Evolutionary conservation across 2,329 filamentous ascomycete genomes (phyloP), one percentile per base, ranked within the genome.

Genomic region (Aspergillus sp.): DNA sequence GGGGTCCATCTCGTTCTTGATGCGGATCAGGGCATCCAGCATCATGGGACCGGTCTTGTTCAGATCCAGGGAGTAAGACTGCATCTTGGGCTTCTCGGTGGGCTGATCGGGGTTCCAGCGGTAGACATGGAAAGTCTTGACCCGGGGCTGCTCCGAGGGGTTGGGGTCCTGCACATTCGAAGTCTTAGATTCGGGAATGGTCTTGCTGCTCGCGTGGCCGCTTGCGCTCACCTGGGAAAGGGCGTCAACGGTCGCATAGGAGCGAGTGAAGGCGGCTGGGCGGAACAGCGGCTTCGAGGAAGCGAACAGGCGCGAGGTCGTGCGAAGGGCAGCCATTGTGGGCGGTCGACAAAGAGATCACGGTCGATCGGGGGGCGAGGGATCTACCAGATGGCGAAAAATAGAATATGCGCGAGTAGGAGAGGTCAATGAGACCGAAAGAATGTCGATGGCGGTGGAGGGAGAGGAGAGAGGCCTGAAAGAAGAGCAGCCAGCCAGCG

Each of bases 41-140:
- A 99, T 89, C 95, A 99, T 99, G 68, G 95, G 95, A 32, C 95
- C 95, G 44, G 95, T 99, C 89, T 98, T 97, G 85, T 98, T 98
- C 71, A 99, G 82, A 77, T 99, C 95, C 73, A 99, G 84, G 38
- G 90, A 91, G 82, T 98, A 99, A 69, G 86, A 87, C 84, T 99
- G 92, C 91, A 99, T 96, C 78, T 84, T 86, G 64, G 95, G 95
- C 88, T 99, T 99, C 80, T 91, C 88, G 73, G 88, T 87, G 61
- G 95, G 95, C 76, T 88, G 85, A 76, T 98, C 95, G 63, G 95
- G 95, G 78, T 96, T 96, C 95, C 95, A 99, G 78, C 95, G 88
- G 88, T 99, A 99, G 83, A 99, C 90, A 80, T 96, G 90, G 87
- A 99, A 99, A 54, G 90, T 92, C 89, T 97, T 98, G 82, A 90